These are phyloP conservation scores for Porphyrellus sp. DNA, from an alignment of 1,284 basidiomycete species.

Conservation along the genomic window DNA sequence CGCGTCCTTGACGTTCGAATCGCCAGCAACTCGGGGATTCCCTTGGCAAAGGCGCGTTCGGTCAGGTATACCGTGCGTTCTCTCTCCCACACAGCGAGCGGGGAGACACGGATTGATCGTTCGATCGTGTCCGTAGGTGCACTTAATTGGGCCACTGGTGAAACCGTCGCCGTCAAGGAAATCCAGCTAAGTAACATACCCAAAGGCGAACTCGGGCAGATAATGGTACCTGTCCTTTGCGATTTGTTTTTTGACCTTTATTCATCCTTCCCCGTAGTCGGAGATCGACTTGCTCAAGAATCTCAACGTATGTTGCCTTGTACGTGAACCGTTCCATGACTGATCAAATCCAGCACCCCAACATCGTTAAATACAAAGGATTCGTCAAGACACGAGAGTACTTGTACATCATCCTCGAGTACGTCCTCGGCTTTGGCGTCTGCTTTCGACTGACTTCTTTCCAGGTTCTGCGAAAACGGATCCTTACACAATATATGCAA, in stretches of 20 bases:
- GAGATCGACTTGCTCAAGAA: constrained; percentile 98
- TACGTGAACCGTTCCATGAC: neutral
- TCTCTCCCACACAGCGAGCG: neutral
- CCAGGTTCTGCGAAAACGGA: constrained; percentile 95
- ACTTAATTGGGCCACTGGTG: constrained; percentile 94
- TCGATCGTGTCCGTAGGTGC: constrained; percentile 54
- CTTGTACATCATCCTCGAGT: constrained; percentile 96
- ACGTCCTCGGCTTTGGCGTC: constrained; percentile 11
- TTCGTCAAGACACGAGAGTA: constrained; percentile 94
- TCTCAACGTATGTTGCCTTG: constrained; percentile 63
- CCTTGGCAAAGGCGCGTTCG: constrained; percentile 91
- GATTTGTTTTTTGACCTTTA: constrained; percentile 4
- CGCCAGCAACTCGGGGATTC: constrained; percentile 89
- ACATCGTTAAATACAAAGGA: constrained; percentile 99
- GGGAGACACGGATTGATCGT: constrained; percentile 2
- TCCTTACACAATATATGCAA: constrained; percentile 94
- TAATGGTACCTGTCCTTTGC: constrained; percentile 71
- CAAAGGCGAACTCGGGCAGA: constrained; percentile 88
- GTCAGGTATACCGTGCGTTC: constrained; percentile 85
- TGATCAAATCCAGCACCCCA: constrained; percentile 60
- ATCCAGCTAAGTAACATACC: constrained; percentile 92
- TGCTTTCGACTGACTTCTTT: neutral
- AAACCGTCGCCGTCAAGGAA: constrained; percentile 95
- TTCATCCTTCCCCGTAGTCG: constrained; percentile 50
- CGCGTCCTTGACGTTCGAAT: constrained; percentile 11